Base-by-base conservation (phyloP, 2,329 filamentous ascomycete species). In the Fusarium metavorans region DNA sequence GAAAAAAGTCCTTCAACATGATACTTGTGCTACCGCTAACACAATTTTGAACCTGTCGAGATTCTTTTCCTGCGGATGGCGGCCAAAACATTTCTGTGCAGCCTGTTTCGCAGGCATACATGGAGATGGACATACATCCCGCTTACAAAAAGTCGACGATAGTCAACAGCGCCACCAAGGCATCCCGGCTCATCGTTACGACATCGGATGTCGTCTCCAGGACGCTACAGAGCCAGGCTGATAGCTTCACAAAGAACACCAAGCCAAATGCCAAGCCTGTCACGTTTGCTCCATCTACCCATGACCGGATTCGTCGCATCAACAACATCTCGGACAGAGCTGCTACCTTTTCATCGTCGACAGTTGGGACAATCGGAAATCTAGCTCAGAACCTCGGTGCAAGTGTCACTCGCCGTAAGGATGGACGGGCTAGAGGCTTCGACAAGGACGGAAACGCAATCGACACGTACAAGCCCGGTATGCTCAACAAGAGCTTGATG, bases 401-500 rank as follows among this genome's bases (percentile, higher is more conserved):
- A 4, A 90, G 88, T 6, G 85, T 93, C 3, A 89, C 90, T 20
- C 85, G 82, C 69, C 88, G 84, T 76, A 88, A 87, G 75, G 88
- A 87, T 63, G 89, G 88, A 23, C 82, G 84, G 27, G 81, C 84
- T 16, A 90, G 89, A 78, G 92, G 92, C 1, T 89, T 88, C 68
- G 94, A 94, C 68, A 90, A 92, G 68, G 90, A 95, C 70, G 94
- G 94, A 39, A 91, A 91, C 61, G 87, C 88, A 5, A 80, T 90
- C 8, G 86, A 88, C 2, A 83, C 82, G 20, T 97, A 97, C 85
- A 98, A 98, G 84, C 96, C 97, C 0, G 96, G 97, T 6, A 85
- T 99, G 34, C 85, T 99, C 75, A 99, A 99, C 85, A 98, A 98
- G 88, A 95, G 92, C 72, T 87, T 99, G 86, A 98, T 99, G 86